phyloP scores from a whole-genome alignment of 768 basidiomycete genomes.

The Tylopilus intermedius region DNA sequence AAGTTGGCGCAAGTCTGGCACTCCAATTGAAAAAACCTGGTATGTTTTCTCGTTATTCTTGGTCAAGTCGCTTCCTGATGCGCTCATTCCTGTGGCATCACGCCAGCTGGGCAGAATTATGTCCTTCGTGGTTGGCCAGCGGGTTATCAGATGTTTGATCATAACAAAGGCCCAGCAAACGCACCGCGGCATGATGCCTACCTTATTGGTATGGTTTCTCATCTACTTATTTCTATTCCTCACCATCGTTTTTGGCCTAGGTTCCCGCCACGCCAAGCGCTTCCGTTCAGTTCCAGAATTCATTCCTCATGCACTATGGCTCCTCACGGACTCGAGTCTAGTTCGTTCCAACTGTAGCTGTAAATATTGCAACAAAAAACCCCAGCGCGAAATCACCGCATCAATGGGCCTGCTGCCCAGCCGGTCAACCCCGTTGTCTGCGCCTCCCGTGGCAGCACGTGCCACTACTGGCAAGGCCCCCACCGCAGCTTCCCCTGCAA shows the following conservation, averaged over 20 bases:
- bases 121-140: constrained; percentile 61
- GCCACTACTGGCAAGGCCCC: constrained; percentile 14
- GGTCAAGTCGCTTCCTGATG: background rate
- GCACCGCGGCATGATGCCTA: constrained; percentile 72
- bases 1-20: constrained; percentile 40
- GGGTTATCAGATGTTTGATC: constrained; percentile 69
- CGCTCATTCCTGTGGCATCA: background rate
- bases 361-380: constrained; percentile 70
- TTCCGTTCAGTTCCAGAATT: constrained; percentile 87
- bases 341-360: constrained; percentile 55
- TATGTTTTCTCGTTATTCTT: constrained; percentile 26
- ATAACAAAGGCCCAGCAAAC: constrained; percentile 57
- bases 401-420: constrained; percentile 44
- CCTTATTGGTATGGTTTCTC: constrained; percentile 54
- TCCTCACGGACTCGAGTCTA: constrained; percentile 50
- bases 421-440: constrained; percentile 31
- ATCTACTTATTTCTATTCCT: background rate
- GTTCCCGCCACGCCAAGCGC: constrained; percentile 40
- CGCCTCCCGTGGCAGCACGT: constrained; percentile 21
- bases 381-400: constrained; percentile 66
- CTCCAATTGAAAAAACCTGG: constrained; percentile 45
- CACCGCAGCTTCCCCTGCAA: background rate
- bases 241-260: constrained; percentile 15
- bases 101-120: constrained; percentile 41
- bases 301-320: constrained; percentile 79